Base-by-base conservation (phyloP, 768 basidiomycete genomes). In the Cystobasidium onofrii region DNA sequence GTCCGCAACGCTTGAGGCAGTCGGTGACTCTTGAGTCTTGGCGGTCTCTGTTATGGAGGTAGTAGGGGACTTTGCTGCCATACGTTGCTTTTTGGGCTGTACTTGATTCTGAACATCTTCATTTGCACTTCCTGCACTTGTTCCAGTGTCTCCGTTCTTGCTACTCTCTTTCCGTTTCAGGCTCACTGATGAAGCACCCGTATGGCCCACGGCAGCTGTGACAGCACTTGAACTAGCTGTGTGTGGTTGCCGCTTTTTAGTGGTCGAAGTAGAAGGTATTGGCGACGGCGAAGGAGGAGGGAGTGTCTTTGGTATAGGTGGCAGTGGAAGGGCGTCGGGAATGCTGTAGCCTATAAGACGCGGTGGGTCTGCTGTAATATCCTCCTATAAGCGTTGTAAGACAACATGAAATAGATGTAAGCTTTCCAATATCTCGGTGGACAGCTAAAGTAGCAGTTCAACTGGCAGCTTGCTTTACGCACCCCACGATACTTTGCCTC, bases 401-500 rank as follows among this genome's bases (percentile, higher is more conserved):
- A 1, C 34, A 9, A 46, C 2, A 15, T 18, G 34, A 23, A 1
- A 0, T 13, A 25, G 31, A n/a, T n/a, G n/a, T n/a, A n/a, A n/a
- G n/a, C n/a, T n/a, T n/a, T n/a, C n/a, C n/a, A n/a, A n/a, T n/a
- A n/a, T n/a, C n/a, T n/a, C n/a, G n/a, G n/a, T n/a, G n/a, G n/a
- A n/a, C n/a, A n/a, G n/a, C n/a, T n/a, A n/a, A n/a, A n/a, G n/a
- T n/a, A 44, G 17, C 29, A 27, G 15, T 9, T 2, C 0, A n/a
- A n/a, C n/a, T n/a, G n/a, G n/a, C n/a, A n/a, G n/a, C n/a, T n/a
- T n/a, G n/a, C n/a, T n/a, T n/a, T n/a, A 61, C 75, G 33, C 34
- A 76, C 76, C 1, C 76, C 76, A 25, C 78, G 27, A 33, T 77
- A 78, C 17, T 61, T 20, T 0, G 76, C 72, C 44, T 80, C 78